These are phyloP conservation scores for Arbutus unedo DNA, from an alignment of 148 eudicot species.

Conservation along the genomic window DNA sequence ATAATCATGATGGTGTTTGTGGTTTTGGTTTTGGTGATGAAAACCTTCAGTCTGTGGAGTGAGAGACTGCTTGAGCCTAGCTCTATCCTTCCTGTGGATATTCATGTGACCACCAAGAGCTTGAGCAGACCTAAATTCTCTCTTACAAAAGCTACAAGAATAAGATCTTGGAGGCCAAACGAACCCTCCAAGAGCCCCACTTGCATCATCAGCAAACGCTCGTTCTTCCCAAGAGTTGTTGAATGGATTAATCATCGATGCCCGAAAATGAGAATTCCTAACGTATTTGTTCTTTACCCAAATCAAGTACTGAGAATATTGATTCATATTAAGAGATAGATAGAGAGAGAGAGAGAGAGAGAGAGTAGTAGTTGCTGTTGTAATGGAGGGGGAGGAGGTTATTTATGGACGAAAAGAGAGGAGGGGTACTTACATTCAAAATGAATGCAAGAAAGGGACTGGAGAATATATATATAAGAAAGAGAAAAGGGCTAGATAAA, in stretches of 20 bases:
- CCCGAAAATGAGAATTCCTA: constrained; percentile 2
- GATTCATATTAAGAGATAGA: constrained; percentile 16
- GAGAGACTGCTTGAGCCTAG: constrained; percentile 46
- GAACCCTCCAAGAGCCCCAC: constrained; percentile 14
- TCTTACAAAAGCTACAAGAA: constrained; percentile 58
- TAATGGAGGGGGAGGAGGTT: constrained; percentile 3
- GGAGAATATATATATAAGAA: constrained; percentile 19
- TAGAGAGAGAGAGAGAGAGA: too few species aligned
- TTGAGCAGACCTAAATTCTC: constrained; percentile 64
- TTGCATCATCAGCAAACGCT: constrained; percentile 17
- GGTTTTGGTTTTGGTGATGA: too few species aligned
- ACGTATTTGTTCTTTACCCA: constrained; percentile 28
- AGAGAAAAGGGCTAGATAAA: constrained; percentile 17
- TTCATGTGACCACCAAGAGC: constrained; percentile 47
- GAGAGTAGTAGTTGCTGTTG: too few species aligned
- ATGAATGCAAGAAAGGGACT: constrained; percentile 32
- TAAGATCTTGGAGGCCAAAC: constrained; percentile 67
- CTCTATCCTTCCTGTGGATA: constrained; percentile 47
- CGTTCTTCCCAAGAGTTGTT: constrained; percentile 24
- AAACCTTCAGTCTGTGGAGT: constrained; percentile 10
- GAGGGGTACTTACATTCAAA: background rate
- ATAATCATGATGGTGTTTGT: too few species aligned
- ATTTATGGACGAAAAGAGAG: background rate
- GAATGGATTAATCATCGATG: constrained; percentile 1
- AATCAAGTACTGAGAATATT: constrained; percentile 29